phyloP scores from a whole-genome alignment of 1,139 yeast species.

The Taiozyma sp. region DNA sequence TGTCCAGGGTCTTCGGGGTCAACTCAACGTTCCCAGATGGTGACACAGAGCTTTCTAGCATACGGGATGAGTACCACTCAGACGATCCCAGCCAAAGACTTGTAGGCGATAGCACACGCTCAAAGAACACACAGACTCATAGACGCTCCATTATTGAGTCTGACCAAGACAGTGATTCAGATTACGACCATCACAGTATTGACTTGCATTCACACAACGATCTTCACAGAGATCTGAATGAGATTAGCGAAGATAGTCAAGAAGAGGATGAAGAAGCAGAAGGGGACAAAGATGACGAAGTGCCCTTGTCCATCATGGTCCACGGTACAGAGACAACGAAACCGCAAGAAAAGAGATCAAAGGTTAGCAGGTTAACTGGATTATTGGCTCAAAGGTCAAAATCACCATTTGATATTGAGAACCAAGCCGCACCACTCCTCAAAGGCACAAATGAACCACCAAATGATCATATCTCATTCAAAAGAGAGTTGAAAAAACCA shows the following conservation, averaged over 20 bases:
- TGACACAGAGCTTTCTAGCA: constrained; percentile 17
- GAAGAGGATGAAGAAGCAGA: constrained; percentile 5
- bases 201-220: constrained; percentile 1
- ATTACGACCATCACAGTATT: constrained; percentile 11
- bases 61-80: constrained; percentile 7
- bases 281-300: constrained; percentile 9
- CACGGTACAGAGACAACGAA: constrained; percentile 12
- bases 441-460: not conserved
- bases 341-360: not conserved
- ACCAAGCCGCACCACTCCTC: not conserved
- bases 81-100: constrained; percentile 8
- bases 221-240: constrained; percentile 8
- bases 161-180: constrained; percentile 16
- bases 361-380: not conserved
- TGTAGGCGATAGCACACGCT: not conserved
- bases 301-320: constrained; percentile 26
- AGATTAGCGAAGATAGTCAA: constrained; percentile 6
- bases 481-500: not conserved
- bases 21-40: constrained; percentile 24
- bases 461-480: not conserved
- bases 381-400: not conserved
- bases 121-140: constrained; percentile 3
- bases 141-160: constrained; percentile 22
- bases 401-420: not conserved
- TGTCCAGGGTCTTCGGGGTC: constrained; percentile 36